phyloP scores from a whole-genome alignment of 2,329 filamentous ascomycete species.

The Sphaerulina vaccinii region DNA sequence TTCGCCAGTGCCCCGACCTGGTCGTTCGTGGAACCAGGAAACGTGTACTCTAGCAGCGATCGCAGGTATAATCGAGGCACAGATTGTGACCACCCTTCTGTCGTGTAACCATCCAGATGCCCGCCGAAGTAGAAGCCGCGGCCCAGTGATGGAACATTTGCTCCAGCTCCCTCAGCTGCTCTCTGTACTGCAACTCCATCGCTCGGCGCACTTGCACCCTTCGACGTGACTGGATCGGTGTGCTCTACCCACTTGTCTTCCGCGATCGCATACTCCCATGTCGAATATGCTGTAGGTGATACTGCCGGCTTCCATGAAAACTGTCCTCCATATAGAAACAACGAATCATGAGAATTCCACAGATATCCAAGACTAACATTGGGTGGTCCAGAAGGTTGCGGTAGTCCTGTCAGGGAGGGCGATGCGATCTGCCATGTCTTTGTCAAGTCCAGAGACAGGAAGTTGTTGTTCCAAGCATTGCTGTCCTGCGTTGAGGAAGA shows the following conservation, averaged over 20 bases:
- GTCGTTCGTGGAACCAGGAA: slow-evolving; percentile 66
- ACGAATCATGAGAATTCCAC: slow-evolving; percentile 68
- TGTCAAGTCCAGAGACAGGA: slow-evolving; percentile 69
- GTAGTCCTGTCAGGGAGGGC: slow-evolving; percentile 62
- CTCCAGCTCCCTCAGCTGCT: slow-evolving; percentile 70
- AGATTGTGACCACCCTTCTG: slow-evolving; percentile 66
- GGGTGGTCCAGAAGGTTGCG: slow-evolving; percentile 67
- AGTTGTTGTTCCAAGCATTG: slow-evolving; percentile 74
- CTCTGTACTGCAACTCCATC: slow-evolving; percentile 61
- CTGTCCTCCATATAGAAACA: slow-evolving; percentile 73
- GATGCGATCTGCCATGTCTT: slow-evolving; percentile 68
- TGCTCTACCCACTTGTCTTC: slow-evolving; percentile 62
- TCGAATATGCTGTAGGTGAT: slow-evolving; percentile 58
- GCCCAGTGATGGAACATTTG: slow-evolving; percentile 67
- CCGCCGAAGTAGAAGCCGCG: slow-evolving; percentile 78
- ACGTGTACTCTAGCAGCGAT: slow-evolving; percentile 72
- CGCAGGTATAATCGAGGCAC: slow-evolving; percentile 67
- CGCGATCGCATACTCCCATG: slow-evolving; percentile 69
- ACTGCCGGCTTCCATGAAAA: slow-evolving; percentile 63
- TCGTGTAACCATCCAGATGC: slow-evolving; percentile 65
- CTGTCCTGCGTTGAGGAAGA: slow-evolving; percentile 56
- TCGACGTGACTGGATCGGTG: slow-evolving; percentile 59
- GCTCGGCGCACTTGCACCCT: slow-evolving; percentile 61
- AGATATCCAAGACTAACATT: slow-evolving; percentile 71
- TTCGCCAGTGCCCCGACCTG: slow-evolving; percentile 58